Evolutionary conservation across 371 early-diverging fungal species (phyloP).

Genomic region (Encephalitozoon romaleae): DNA sequence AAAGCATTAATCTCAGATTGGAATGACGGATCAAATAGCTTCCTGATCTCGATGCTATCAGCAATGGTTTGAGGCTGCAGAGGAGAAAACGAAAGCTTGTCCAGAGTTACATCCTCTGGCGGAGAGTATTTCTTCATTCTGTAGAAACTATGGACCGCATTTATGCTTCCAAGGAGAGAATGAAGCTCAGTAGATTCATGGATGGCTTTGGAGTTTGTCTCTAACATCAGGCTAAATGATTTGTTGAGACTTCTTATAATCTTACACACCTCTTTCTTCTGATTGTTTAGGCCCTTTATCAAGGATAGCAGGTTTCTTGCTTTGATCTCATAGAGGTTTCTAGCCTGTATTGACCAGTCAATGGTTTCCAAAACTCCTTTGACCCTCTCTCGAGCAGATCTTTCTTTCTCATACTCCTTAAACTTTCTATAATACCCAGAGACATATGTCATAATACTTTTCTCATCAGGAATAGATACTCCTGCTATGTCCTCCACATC

Average conservation of each 20-base stretch:
- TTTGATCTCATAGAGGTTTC: constrained; percentile 30
- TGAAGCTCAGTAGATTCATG: constrained; percentile 12
- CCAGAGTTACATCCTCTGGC: constrained; percentile 26
- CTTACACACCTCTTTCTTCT: constrained; percentile 4
- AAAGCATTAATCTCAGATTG: not conserved
- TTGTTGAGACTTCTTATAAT: constrained; percentile 4
- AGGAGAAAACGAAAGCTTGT: constrained; percentile 1
- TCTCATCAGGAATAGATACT: constrained; percentile 77
- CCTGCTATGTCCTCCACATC: constrained; percentile 89
- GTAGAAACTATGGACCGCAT: constrained; percentile 19
- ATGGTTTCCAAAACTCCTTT: constrained; percentile 8
- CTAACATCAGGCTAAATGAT: not conserved
- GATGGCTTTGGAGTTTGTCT: not conserved
- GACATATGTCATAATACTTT: constrained; percentile 91
- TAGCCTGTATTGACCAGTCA: constrained; percentile 19
- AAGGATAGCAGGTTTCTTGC: constrained; percentile 8
- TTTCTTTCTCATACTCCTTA: constrained; percentile 17
- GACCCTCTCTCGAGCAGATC: not conserved
- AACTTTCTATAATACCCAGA: constrained; percentile 71
- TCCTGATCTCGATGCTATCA: not conserved
- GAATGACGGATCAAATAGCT: not conserved
- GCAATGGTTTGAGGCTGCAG: not conserved
- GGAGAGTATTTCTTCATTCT: constrained; percentile 33
- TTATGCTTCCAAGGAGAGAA: constrained; percentile 13
- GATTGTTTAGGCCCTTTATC: not conserved